phyloP scores from a whole-genome alignment of 495 filamentous ascomycete genomes.

The Penicillium roqueforti region DNA sequence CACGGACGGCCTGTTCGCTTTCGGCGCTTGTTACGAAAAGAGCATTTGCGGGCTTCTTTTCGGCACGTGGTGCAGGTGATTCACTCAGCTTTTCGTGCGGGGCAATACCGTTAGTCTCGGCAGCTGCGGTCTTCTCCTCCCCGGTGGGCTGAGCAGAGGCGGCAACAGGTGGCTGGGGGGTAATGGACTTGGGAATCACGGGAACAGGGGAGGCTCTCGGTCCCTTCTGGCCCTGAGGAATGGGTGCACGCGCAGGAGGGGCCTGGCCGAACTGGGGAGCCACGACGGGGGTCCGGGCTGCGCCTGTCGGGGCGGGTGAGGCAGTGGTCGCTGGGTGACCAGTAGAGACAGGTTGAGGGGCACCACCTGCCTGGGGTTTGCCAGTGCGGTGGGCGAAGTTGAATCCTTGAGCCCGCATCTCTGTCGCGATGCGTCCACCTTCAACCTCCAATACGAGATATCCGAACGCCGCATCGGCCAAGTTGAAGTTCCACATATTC shows the following conservation, averaged over 20 bases:
- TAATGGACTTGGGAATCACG: slow-evolving; percentile 52
- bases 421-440: slow-evolving; percentile 88
- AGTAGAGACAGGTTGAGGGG: slow-evolving; percentile 33
- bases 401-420: slow-evolving; percentile 98
- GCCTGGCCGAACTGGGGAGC: slow-evolving; percentile 44
- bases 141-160: slow-evolving; percentile 34
- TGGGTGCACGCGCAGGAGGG: slow-evolving; percentile 33
- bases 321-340: slow-evolving; percentile 39
- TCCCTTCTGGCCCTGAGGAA: slow-evolving; percentile 36
- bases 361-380: slow-evolving; percentile 40
- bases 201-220: slow-evolving; percentile 48
- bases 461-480: slow-evolving; percentile 96
- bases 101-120: slow-evolving; percentile 36
- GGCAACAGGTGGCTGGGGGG: slow-evolving; percentile 45
- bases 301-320: slow-evolving; percentile 32
- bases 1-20: slow-evolving; percentile 70
- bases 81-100: slow-evolving; percentile 38
- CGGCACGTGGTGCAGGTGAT: slow-evolving; percentile 35
- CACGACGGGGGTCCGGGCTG: slow-evolving; percentile 24
- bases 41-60: slow-evolving; percentile 62
- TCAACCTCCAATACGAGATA: slow-evolving; percentile 94
- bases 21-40: slow-evolving; percentile 81
- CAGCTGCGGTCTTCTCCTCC: slow-evolving; percentile 32
- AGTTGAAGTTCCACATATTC: slow-evolving; percentile 99
- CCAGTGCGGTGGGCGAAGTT: slow-evolving; percentile 89